Evolutionary conservation across 768 basidiomycete species (phyloP), one percentile per base, ranked within the genome.

Genomic region (Mycena galericulata): DNA sequence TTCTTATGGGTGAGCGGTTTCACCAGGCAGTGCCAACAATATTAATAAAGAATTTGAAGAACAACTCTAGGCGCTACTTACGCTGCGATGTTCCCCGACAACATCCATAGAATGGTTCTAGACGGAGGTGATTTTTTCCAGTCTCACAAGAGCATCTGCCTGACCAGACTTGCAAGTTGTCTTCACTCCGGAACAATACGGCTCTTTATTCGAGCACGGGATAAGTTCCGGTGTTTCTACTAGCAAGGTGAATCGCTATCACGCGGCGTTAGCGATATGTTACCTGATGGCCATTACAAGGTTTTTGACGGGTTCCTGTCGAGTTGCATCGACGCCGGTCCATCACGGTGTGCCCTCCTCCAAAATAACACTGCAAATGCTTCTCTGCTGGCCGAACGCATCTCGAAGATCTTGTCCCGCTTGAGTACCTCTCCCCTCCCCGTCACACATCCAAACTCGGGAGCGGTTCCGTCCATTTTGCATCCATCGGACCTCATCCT

Each of bases 41-140:
- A 32, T 17, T n/a, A 3, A 7, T 36, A 18, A 43, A 29, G 6
- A n/a, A 24, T 14, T 34, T 22, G 30, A 51, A 67, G 66, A 11
- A 68, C 67, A 10, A 56, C 58, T 4, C 40, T 68, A 12, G 67
- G 67, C 11, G 61, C 67, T 14, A 68, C 67, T 1, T 68, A 68
- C 27, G 67, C 56, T 11, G 67, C 67, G 4, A 62, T 68, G 67
- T 68, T 68, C 36, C 67, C 67, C 14, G 45, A 62, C 20, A 24
- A 58, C 12, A 46, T 54, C 8, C 27, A 50, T 14, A 47, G 67
- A 27, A 40, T 68, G 45, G 50, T 68, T 18, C 40, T 68, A 3
- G 67, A 68, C 15, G 67, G 67, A 56, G 67, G 67, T 68, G 32
- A 29, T 8, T 14, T 34, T 32, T 3, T 32, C 30, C 22, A 18